Evolutionary conservation across 169 alveolate species (phyloP), one percentile per base, ranked within the genome.

Genomic region (Blepharisma undulans): DNA sequence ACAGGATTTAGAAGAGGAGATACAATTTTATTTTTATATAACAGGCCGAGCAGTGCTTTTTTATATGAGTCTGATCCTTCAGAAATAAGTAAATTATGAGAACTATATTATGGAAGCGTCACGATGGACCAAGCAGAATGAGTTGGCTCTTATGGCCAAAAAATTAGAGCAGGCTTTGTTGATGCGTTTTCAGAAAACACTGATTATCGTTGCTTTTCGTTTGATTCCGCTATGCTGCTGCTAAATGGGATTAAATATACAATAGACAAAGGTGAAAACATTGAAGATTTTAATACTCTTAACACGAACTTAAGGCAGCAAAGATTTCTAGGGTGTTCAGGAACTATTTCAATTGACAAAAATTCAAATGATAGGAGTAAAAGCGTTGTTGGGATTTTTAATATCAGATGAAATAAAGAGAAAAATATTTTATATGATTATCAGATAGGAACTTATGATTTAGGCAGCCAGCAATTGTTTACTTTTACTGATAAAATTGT

Each of bases 1-100:
- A 87, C 93, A 66, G 93, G 93, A 0, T 25, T 34, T 34, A 90
- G 90, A 60, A 72, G 33, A 6, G 80, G 80, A 72, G 80, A 72
- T 72, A 4, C 10, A 25, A 29, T 72, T 72, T 72, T 48, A 48
- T 48, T 48, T 48, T 1, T 48, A 5, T 48, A 48, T 48, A 48
- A 5, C 12, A 48, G 66, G 14, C 10, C 66, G 3, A 48, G 16
- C 10, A 48, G 66, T 5, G 12, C 66, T 48, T 3, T 5, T 48
- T 1, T 5, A 12, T 48, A 48, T 48, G 3, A 48, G 3, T 5
- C 66, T 5, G 66, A 48, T 48, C 66, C 66, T 48, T 1, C 66
- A 48, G 16, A 48, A 3, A 48, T 48, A 5, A 1, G 0, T 0
- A 48, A 48, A 72, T 25, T 22, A 18, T 1, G 12, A 72, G 80